Evolutionary conservation across 768 basidiomycete species (phyloP).

Genomic region (Scleroderma citrinum): DNA sequence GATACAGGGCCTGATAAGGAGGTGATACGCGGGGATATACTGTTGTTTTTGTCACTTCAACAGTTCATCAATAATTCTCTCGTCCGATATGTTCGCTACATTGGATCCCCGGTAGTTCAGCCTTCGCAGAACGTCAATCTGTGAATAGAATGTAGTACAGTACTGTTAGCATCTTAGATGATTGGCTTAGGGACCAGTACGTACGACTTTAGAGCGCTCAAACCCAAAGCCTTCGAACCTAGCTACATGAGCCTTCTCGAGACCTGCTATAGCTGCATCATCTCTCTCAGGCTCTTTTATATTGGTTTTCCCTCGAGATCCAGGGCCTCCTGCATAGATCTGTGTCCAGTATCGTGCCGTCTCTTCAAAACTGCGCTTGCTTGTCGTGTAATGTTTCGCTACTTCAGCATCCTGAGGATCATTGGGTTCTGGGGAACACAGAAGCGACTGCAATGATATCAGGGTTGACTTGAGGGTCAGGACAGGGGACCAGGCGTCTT

Average conservation of each 20-base stretch:
- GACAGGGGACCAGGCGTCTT: constrained; percentile 94
- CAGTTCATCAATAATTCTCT: constrained; percentile 81
- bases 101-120: constrained; percentile 86
- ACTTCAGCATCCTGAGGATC: constrained; percentile 99
- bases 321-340: constrained; percentile 79
- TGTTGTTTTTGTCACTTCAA: constrained; percentile 44
- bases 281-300: constrained; percentile 30
- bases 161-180: constrained; percentile 3
- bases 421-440: constrained; percentile 91
- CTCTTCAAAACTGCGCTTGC: constrained; percentile 79
- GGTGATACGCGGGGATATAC: constrained; percentile 23
- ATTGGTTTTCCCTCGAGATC: constrained; percentile 34
- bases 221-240: constrained; percentile 84
- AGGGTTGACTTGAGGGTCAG: constrained; percentile 94
- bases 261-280: constrained; percentile 66
- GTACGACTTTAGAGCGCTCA: constrained; percentile 75
- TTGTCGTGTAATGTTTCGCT: constrained; percentile 93
- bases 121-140: constrained; percentile 87
- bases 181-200: constrained; percentile 26
- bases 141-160: not conserved
- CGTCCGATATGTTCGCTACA: constrained; percentile 72
- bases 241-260: constrained; percentile 78
- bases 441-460: constrained; percentile 87
- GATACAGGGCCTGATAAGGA: constrained; percentile 19
- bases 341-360: constrained; percentile 94